Conservation (phyloP, 2,329 filamentous ascomycete genomes). For the Lachnellula hyalina region DNA sequence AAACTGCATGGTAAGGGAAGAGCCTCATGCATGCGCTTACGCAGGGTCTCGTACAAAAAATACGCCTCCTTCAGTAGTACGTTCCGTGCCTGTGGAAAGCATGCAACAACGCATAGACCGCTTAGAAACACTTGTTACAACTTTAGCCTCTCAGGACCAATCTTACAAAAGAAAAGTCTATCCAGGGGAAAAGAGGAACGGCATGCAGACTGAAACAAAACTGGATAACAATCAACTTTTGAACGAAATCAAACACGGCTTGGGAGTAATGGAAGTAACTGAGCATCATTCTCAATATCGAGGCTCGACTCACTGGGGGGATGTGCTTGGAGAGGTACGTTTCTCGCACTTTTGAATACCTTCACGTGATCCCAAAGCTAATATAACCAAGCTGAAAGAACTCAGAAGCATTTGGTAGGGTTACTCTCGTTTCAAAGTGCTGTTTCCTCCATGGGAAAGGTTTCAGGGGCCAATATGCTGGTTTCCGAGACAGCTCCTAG, state of each 20-base stretch:
- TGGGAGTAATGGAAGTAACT: constrained; percentile 74
- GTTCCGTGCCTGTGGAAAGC: constrained; percentile 87
- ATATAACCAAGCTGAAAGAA: constrained; percentile 12
- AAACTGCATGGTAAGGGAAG: constrained; percentile 84
- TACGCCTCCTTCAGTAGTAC: constrained; percentile 48
- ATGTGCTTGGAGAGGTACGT: constrained; percentile 61
- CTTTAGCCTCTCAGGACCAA: constrained; percentile 44
- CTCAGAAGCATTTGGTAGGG: constrained; percentile 52
- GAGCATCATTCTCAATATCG: constrained; percentile 67
- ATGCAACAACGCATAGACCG: constrained; percentile 42
- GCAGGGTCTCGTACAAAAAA: constrained; percentile 57
- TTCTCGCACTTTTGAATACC: constrained; percentile 1
- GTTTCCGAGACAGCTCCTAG: no score
- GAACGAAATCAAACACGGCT: constrained; percentile 63
- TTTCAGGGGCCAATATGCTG: no score
- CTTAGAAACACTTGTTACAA: constrained; percentile 34
- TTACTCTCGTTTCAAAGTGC: background rate
- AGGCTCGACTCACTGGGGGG: constrained; percentile 76
- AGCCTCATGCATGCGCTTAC: constrained; percentile 75
- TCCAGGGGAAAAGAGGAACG: background rate
- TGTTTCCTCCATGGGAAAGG: no score
- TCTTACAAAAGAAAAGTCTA: constrained; percentile 40
- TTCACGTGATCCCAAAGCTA: no score
- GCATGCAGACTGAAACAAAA: background rate
- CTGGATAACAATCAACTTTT: constrained; percentile 51